Percentiles rank a stretch among this genome's conserved stretches.
Conservation (phyloP, 768 basidiomycete species). For the Russula emetica region DNA sequence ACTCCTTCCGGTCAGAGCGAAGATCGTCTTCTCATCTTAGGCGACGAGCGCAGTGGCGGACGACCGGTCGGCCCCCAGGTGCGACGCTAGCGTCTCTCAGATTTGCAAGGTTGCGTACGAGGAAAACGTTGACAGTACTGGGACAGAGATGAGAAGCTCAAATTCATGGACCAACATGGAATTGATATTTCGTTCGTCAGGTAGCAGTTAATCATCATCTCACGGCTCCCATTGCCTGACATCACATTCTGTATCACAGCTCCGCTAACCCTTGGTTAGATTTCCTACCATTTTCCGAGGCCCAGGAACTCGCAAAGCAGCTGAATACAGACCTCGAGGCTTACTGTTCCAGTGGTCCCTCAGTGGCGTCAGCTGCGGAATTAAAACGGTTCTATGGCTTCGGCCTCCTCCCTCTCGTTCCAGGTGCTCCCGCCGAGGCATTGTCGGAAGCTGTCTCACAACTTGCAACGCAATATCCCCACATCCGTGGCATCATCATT, state of each 20-base stretch:
- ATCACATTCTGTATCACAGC: constrained; percentile 38
- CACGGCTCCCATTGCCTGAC: neutral
- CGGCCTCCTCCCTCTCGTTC: constrained; percentile 79
- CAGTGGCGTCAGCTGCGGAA: constrained; percentile 34
- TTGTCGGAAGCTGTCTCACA: constrained; percentile 65
- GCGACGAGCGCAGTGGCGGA: constrained; percentile 75
- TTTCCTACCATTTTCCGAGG: constrained; percentile 68
- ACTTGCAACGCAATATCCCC: constrained; percentile 52
- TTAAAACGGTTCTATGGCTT: constrained; percentile 76
- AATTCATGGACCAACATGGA: constrained; percentile 80
- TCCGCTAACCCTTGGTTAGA: constrained; percentile 92
- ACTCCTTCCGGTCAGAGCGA: constrained; percentile 48
- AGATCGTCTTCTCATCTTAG: constrained; percentile 71
- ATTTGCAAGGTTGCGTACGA: neutral
- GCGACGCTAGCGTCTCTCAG: neutral
- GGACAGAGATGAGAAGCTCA: constrained; percentile 71
- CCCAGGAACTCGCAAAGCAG: constrained; percentile 58
- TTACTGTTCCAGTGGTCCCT: constrained; percentile 68
- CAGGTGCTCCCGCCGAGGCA: constrained; percentile 49
- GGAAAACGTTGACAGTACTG: constrained; percentile 49
- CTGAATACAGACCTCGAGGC: constrained; percentile 74
- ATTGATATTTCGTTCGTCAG: constrained; percentile 79
- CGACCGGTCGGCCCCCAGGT: constrained; percentile 77
- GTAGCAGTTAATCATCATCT: constrained; percentile 34
- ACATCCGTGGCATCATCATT: constrained; percentile 76